Evolutionary conservation across 2,329 filamentous ascomycete species (phyloP).

Genomic region (Acrocalymma vagum): DNA sequence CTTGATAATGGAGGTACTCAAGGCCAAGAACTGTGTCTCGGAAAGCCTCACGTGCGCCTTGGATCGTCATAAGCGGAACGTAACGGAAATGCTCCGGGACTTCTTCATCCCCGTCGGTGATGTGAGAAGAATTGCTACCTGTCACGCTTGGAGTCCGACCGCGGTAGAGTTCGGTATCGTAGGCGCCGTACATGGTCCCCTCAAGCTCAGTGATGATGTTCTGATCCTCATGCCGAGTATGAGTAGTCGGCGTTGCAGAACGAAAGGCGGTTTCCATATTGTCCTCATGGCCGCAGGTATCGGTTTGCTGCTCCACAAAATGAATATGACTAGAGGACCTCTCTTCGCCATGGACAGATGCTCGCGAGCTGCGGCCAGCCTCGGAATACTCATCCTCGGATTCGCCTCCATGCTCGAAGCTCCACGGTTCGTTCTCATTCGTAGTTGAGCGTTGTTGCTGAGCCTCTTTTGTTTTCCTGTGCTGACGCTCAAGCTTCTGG

Average conservation of each 20-base stretch:
- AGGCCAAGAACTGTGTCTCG: constrained; percentile 91
- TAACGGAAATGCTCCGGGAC: constrained; percentile 90
- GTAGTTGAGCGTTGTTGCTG: constrained; percentile 38
- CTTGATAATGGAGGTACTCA: constrained; percentile 77
- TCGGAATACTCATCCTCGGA: constrained; percentile 59
- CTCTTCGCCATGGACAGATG: constrained; percentile 30
- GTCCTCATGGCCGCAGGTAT: constrained; percentile 24
- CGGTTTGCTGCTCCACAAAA: constrained; percentile 28
- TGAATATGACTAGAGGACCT: constrained; percentile 25
- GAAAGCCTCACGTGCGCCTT: constrained; percentile 83
- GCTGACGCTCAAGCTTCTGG: constrained; percentile 53
- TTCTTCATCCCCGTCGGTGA: constrained; percentile 56
- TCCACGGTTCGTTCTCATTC: constrained; percentile 75
- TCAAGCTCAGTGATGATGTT: constrained; percentile 66
- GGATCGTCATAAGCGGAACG: constrained; percentile 90
- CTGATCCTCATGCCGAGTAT: constrained; percentile 12
- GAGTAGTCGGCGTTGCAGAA: constrained; percentile 28
- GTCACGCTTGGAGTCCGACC: constrained; percentile 82
- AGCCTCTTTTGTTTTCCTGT: constrained; percentile 48
- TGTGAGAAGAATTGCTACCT: constrained; percentile 73
- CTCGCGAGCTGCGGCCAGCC: constrained; percentile 32
- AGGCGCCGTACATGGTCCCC: constrained; percentile 79
- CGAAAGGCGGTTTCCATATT: constrained; percentile 48
- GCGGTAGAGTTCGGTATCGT: constrained; percentile 66
- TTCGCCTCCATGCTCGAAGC: constrained; percentile 78